Evolutionary conservation across 441 rosid genomes (phyloP).

Genomic region (Geranium incanum): DNA sequence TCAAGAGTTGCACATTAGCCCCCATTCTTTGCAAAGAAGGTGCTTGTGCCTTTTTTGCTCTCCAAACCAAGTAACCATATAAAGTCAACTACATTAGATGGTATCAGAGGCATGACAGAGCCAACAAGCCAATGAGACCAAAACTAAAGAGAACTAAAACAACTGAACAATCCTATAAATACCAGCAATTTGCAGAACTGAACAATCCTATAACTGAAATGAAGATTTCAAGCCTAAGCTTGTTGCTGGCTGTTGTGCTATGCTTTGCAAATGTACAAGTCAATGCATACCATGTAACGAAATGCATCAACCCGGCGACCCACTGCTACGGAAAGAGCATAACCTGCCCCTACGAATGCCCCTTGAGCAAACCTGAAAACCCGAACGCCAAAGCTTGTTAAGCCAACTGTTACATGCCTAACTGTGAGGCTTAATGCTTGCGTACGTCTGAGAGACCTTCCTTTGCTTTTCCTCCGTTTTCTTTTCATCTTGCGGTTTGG

Average conservation of each 20-base stretch:
- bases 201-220: constrained; percentile 1
- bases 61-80: background rate
- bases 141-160: background rate
- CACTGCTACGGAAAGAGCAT: constrained; percentile 34
- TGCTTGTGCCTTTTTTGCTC: background rate
- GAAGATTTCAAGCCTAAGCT: background rate
- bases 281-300: background rate
- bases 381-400: constrained; percentile 48
- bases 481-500: no score
- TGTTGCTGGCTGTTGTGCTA: background rate
- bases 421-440: constrained; percentile 46
- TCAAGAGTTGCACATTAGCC: background rate
- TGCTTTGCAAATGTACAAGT: background rate
- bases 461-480: background rate
- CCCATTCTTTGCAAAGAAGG: background rate
- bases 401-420: constrained; percentile 47
- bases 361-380: constrained; percentile 25
- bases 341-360: constrained; percentile 49
- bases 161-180: constrained; percentile 1
- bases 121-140: background rate
- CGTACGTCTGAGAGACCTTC: constrained; percentile 24
- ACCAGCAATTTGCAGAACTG: background rate
- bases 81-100: background rate
- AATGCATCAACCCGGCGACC: constrained; percentile 29
- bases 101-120: background rate